A percentile compares a stretch with the other conserved stretches of the same genome.
Conservation (phyloP, 345 rosid species). For the Firmiana major region DNA sequence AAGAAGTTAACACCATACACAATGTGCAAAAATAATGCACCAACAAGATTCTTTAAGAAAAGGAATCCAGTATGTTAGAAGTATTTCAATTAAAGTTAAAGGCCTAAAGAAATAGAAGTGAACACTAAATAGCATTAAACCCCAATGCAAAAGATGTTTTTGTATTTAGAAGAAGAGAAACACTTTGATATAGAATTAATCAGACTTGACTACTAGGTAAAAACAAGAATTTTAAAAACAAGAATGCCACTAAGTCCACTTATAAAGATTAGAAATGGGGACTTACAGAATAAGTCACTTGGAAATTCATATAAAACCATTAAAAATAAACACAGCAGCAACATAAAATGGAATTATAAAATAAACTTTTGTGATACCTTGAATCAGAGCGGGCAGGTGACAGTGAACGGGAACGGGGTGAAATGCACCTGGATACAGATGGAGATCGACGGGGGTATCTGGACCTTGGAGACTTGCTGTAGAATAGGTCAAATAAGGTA, state of each 20-base stretch:
- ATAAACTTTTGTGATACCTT: neutral
- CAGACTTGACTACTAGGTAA: neutral
- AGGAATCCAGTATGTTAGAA: neutral
- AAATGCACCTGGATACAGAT: neutral
- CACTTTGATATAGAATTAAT: neutral
- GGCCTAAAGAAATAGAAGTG: neutral
- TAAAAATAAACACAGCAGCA: neutral
- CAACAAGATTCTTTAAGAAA: neutral
- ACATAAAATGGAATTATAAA: neutral
- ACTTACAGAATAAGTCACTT: neutral
- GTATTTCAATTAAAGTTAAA: neutral
- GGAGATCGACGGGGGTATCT: neutral
- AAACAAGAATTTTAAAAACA: neutral
- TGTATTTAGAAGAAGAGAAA: neutral
- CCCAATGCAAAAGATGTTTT: neutral
- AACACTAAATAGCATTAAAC: neutral
- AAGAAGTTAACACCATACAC: neutral
- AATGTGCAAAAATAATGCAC: neutral
- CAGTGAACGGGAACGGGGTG: neutral
- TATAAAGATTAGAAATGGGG: neutral
- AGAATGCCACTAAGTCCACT: neutral
- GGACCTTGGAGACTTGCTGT: slow-evolving; percentile 1
- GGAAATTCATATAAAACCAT: neutral
- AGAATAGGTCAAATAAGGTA: neutral
- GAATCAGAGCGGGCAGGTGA: neutral